These are phyloP conservation scores for Cercospora sojina DNA, from an alignment of 2,329 filamentous ascomycete genomes.

Conservation along the genomic window DNA sequence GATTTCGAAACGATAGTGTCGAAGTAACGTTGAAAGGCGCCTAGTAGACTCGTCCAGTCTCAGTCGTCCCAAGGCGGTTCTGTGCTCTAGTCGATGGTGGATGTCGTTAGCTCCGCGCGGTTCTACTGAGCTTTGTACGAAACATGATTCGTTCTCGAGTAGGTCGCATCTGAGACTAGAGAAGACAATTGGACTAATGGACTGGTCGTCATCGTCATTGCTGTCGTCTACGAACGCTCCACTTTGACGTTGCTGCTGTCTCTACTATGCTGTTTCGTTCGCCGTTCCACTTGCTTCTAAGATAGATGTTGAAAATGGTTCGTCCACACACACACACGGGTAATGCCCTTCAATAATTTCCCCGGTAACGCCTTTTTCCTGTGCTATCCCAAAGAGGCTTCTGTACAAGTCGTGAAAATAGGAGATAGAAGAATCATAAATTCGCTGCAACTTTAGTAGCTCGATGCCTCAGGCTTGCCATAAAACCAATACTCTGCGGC, in stretches of 20 bases:
- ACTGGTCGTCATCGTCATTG: neutral
- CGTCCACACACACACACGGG: too few relatives aligned
- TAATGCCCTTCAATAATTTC: neutral
- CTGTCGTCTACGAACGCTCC: neutral
- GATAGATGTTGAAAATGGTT: too few relatives aligned
- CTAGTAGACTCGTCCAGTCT: neutral
- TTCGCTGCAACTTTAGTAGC: neutral
- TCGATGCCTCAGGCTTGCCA: constrained; percentile 2
- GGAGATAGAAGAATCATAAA: neutral
- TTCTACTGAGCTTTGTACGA: neutral
- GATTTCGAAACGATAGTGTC: neutral
- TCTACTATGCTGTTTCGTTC: neutral
- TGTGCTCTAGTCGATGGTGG: neutral
- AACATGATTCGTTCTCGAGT: neutral
- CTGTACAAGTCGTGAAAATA: neutral
- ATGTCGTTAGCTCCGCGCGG: neutral
- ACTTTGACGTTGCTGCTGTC: neutral
- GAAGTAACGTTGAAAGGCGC: neutral
- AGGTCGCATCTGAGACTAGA: neutral
- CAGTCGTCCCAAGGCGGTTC: neutral
- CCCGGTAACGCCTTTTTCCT: neutral
- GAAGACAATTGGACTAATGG: neutral
- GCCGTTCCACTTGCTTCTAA: neutral
- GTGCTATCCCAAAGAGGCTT: neutral
- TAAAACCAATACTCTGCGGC: constrained; percentile 74